phyloP scores from a whole-genome alignment of 495 filamentous ascomycete genomes.

The Penicillium cosmopolitanum region DNA sequence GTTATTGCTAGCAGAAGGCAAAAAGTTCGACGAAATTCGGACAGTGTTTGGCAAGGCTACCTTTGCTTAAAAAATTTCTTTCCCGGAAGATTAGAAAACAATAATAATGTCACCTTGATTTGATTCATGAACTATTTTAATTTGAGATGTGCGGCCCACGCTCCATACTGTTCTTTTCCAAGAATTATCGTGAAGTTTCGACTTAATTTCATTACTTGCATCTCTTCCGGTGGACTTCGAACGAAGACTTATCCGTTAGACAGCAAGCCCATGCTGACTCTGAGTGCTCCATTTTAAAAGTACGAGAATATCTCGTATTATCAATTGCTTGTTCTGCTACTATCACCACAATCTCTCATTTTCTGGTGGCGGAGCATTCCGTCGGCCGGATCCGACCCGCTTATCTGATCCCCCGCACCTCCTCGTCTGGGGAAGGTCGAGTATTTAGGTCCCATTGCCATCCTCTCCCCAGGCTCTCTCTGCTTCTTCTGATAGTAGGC shows the following conservation, averaged over 20 bases:
- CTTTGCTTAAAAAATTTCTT: conserved; percentile 9
- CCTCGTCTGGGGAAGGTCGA: background rate
- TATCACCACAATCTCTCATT: background rate
- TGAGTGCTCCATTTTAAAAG: no score
- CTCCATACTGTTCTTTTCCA: no score
- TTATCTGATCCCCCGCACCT: conserved; percentile 3
- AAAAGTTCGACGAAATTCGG: conserved; percentile 28
- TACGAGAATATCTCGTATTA: background rate
- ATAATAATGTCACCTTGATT: no score
- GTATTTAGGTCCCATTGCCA: background rate
- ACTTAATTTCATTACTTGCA: no score
- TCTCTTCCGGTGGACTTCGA: no score
- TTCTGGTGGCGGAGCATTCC: background rate
- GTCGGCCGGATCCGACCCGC: conserved; percentile 2
- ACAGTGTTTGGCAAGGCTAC: conserved; percentile 25
- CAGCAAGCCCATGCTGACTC: no score
- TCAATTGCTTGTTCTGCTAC: background rate
- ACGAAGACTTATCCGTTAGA: no score
- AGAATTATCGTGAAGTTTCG: no score
- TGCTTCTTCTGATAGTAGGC: background rate
- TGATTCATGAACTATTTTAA: background rate
- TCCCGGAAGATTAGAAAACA: background rate
- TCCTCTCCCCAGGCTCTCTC: background rate
- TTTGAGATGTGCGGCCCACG: no score
- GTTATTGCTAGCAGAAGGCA: conserved; percentile 30